Percentiles rank a stretch among this genome's conserved stretches.
phyloP scores from a whole-genome alignment of 2,329 filamentous ascomycete species.

The Harringtonia aguacate region DNA sequence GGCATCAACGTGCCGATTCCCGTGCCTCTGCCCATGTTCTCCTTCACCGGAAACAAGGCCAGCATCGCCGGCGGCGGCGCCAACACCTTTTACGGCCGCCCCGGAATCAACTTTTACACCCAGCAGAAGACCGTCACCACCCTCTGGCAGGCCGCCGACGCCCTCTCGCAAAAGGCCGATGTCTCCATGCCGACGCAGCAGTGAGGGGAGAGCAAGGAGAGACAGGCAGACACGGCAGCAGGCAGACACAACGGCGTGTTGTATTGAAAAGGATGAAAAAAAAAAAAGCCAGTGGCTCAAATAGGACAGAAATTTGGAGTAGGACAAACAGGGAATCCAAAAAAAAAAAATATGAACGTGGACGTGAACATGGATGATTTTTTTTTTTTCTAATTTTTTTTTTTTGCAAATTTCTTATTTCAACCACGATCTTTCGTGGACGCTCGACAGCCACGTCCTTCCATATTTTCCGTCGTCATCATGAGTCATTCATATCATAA shows the following conservation, averaged over 20 bases:
- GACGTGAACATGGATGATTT: too few relatives aligned
- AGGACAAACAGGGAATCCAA: too few relatives aligned
- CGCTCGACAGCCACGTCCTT: too few relatives aligned
- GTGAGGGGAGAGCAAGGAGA: constrained; percentile 1
- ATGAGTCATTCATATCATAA: too few relatives aligned
- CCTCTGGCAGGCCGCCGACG: constrained; percentile 79
- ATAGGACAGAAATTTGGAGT: not conserved
- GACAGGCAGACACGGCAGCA: not conserved
- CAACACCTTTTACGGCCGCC: constrained; percentile 90
- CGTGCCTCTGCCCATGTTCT: constrained; percentile 60
- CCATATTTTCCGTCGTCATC: too few relatives aligned
- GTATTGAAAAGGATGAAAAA: not conserved
- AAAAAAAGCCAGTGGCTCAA: not conserved
- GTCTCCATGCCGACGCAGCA: constrained; percentile 66
- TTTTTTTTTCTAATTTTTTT: too few relatives aligned
- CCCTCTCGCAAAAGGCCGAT: constrained; percentile 71
- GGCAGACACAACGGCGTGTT: not conserved
- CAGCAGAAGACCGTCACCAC: constrained; percentile 96
- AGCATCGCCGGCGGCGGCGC: constrained; percentile 83
- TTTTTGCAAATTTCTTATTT: too few relatives aligned
- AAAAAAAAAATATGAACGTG: too few relatives aligned
- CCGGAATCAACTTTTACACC: constrained; percentile 89
- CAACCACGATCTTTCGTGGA: too few relatives aligned
- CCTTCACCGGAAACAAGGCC: constrained; percentile 73
- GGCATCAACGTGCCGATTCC: constrained; percentile 78